A percentile compares a stretch with the other conserved stretches of the same genome.
phyloP scores from a whole-genome alignment of 1,284 basidiomycete genomes.

The Moniliophthora roreri region DNA sequence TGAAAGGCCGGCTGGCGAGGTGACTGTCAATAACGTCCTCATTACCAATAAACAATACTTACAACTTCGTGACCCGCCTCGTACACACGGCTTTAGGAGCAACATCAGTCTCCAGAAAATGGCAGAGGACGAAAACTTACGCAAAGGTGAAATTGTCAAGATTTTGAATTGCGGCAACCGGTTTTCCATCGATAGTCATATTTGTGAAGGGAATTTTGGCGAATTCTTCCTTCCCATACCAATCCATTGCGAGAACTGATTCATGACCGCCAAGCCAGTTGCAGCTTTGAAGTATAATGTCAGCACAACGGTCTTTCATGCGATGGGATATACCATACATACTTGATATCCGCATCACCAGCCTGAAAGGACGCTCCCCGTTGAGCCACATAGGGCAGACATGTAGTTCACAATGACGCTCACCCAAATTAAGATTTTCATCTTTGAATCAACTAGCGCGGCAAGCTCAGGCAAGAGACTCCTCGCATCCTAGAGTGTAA shows the following conservation, averaged over 20 bases:
- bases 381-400: background rate
- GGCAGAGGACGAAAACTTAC: slow-evolving; percentile 31
- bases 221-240: slow-evolving; percentile 54
- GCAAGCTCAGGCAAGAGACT: slow-evolving; percentile 53
- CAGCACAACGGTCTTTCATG: background rate
- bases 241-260: slow-evolving; percentile 58
- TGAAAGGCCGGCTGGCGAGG: slow-evolving; percentile 52
- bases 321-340: background rate
- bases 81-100: slow-evolving; percentile 44
- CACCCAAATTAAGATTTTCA: slow-evolving; percentile 64
- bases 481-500: slow-evolving; percentile 44
- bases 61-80: slow-evolving; percentile 61
- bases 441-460: slow-evolving; percentile 47
- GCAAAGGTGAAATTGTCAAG: slow-evolving; percentile 67
- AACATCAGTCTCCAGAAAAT: background rate
- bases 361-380: slow-evolving; percentile 38
- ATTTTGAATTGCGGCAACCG: slow-evolving; percentile 59
- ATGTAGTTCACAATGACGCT: slow-evolving; percentile 9
- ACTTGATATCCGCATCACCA: slow-evolving; percentile 68
- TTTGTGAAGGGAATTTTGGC: slow-evolving; percentile 52
- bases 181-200: slow-evolving; percentile 50
- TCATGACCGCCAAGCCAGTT: slow-evolving; percentile 64
- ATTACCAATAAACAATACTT: slow-evolving; percentile 23
- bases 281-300: slow-evolving; percentile 37
- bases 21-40: background rate